Base-by-base conservation (phyloP, 2,329 filamentous ascomycete species). In the Thermoascus crustaceus region DNA sequence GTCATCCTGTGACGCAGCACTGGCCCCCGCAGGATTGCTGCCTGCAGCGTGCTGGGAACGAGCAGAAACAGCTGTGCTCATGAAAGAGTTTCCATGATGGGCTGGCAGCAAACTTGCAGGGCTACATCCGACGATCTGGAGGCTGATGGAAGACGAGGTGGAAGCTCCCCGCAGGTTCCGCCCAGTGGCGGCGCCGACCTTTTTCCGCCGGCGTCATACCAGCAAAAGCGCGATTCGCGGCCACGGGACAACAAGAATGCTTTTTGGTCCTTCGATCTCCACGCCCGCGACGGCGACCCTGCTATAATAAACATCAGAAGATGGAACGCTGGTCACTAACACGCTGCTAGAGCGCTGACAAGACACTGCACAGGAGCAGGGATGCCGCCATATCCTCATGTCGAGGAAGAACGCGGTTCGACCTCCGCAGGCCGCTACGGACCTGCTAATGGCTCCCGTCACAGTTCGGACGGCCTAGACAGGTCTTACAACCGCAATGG, bases 361-460 rank as follows among this genome's bases (percentile, higher is more conserved):
- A 18, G 16, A 26, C 5, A 18, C 19, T 18, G 14, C 8, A 23
- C 16, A 9, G 14, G 11, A 26, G 7, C 5, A 33, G 21, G 29
- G 18, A 38, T 38, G 35, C 30, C 35, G 23, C 30, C 30, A 22
- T 33, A 23, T 33, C 22, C 30, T 16, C 11, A 27, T 17, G 11
- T n/a, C 20, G 25, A 21, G 11, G 29, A 27, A 11, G 30, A 32
- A 9, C 23, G 18, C 14, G 33, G 17, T n/a, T n/a, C n/a, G n/a
- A n/a, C n/a, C n/a, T n/a, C n/a, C n/a, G n/a, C n/a, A n/a, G n/a
- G n/a, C n/a, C n/a, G n/a, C n/a, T n/a, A n/a, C 13, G 26, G 22
- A 11, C 22, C 26, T 18, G 26, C 26, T 10, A 29, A 34, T 34
- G 19, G 9, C 21, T 17, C 16, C 21, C n/a, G n/a, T 24, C 13